Evolutionary conservation across 768 basidiomycete species (phyloP).

Genomic region (Porphyrellus cyaneotinctus): DNA sequence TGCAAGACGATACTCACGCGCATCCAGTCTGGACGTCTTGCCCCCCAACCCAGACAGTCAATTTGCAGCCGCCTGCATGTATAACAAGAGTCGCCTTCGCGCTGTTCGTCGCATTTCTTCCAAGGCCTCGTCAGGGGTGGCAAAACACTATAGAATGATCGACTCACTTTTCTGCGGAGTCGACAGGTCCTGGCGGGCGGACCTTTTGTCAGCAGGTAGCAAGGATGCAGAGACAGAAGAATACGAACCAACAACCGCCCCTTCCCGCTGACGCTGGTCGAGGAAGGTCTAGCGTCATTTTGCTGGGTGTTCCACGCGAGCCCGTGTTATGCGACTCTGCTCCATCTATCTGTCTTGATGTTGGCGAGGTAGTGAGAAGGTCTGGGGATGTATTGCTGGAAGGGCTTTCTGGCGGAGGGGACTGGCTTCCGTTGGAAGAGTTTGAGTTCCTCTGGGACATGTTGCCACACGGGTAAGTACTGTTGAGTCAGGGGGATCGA

Average conservation of each 20-base stretch:
- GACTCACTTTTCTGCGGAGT: conserved; percentile 68
- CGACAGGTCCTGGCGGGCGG: conserved; percentile 66
- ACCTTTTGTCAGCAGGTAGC: conserved; percentile 7
- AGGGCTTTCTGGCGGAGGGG: conserved; percentile 43
- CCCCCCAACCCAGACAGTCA: conserved; percentile 81
- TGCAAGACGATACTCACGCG: conserved; percentile 44
- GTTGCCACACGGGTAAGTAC: conserved; percentile 11
- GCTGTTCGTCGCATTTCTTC: conserved; percentile 88
- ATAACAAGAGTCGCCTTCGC: conserved; percentile 74
- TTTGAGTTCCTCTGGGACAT: conserved; percentile 52
- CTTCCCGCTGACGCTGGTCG: conserved; percentile 54
- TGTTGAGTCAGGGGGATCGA: conserved; percentile 21
- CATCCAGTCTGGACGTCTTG: conserved; percentile 88
- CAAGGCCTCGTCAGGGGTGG: conserved; percentile 4
- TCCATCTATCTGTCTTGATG: conserved; percentile 36
- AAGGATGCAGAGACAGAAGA: neutral
- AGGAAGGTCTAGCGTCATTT: conserved; percentile 46
- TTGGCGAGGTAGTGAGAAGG: conserved; percentile 34
- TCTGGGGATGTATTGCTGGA: conserved; percentile 46
- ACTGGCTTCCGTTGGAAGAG: conserved; percentile 48
- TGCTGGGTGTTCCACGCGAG: conserved; percentile 43
- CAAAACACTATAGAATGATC: neutral
- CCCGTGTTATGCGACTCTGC: conserved; percentile 17
- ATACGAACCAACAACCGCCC: conserved; percentile 75
- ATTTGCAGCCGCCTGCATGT: conserved; percentile 80